phyloP scores from a whole-genome alignment of 2,329 filamentous ascomycete species.

The Ceratocystis eucalypticola region DNA sequence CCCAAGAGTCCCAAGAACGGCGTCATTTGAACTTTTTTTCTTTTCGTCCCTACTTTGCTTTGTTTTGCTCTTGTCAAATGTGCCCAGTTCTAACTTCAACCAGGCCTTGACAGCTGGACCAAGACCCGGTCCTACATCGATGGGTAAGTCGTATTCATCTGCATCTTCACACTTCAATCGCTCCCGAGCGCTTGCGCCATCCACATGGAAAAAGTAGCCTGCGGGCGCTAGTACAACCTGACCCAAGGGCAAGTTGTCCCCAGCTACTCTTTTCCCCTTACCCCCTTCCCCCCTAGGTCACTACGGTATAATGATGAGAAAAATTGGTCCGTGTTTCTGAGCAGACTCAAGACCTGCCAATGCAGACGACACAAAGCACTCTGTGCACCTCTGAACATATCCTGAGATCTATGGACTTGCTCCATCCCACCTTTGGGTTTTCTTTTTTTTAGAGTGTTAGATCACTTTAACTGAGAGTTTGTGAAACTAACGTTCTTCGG shows the following conservation, averaged over 20 bases:
- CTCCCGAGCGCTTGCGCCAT: background rate
- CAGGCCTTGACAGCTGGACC: conserved; percentile 60
- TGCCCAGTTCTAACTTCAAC: conserved; percentile 20
- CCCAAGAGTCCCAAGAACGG: conserved; percentile 21
- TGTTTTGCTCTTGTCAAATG: conserved; percentile 18
- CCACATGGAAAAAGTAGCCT: background rate
- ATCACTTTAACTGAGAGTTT: background rate
- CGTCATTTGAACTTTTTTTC: conserved; percentile 19
- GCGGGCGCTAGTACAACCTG: background rate
- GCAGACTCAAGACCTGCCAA: conserved; percentile 80
- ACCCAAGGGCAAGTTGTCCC: background rate
- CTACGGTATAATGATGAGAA: conserved; percentile 50
- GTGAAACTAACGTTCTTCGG: conserved; percentile 15
- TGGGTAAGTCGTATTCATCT: conserved; percentile 47
- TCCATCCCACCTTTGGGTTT: background rate
- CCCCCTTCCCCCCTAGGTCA: background rate
- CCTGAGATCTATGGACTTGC: conserved; percentile 1
- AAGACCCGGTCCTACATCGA: conserved; percentile 67
- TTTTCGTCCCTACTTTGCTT: conserved; percentile 16
- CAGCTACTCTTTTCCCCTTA: background rate
- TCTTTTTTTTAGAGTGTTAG: background rate
- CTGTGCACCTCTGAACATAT: conserved; percentile 57
- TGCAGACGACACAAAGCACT: conserved; percentile 60
- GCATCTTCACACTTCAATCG: background rate
- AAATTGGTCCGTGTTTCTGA: conserved; percentile 94